A percentile compares a stretch with the other conserved stretches of the same genome.
Conservation (phyloP, 1,284 basidiomycete genomes). For the Leccinum subfulvum region DNA sequence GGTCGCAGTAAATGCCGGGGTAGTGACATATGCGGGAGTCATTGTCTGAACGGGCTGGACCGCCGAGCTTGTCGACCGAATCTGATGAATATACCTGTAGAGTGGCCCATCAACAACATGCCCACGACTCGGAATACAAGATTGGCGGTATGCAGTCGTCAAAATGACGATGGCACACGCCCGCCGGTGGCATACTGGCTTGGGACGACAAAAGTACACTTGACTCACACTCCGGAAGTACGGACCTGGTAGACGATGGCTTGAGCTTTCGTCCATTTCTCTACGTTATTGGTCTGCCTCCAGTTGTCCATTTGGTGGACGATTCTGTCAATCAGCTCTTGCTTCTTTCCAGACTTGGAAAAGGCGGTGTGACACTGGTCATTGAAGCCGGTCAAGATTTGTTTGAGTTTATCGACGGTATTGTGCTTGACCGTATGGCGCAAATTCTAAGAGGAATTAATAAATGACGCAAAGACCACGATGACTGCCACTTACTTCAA, state of each 20-base stretch:
- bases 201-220: conserved; percentile 12
- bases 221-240: conserved; percentile 57
- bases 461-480: conserved; percentile 3
- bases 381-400: conserved; percentile 70
- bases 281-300: conserved; percentile 51
- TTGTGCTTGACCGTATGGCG: conserved; percentile 48
- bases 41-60: conserved; percentile 29
- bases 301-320: conserved; percentile 54
- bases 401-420: conserved; percentile 80
- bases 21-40: conserved; percentile 21
- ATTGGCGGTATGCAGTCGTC: conserved; percentile 6
- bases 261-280: conserved; percentile 67
- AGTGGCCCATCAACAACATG: conserved; percentile 17
- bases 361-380: conserved; percentile 68
- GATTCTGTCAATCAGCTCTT: conserved; percentile 77
- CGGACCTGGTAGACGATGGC: conserved; percentile 61
- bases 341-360: conserved; percentile 79
- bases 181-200: conserved; percentile 8
- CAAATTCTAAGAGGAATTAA: conserved; percentile 39
- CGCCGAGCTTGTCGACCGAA: conserved; percentile 25
- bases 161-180: conserved; percentile 12
- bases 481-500: conserved; percentile 29
- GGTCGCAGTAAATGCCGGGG: conserved; percentile 22
- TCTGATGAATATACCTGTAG: conserved; percentile 30
- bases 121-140: conserved; percentile 2